phyloP scores from a whole-genome alignment of 2,329 filamentous ascomycete species.

The Penicillium sp. region DNA sequence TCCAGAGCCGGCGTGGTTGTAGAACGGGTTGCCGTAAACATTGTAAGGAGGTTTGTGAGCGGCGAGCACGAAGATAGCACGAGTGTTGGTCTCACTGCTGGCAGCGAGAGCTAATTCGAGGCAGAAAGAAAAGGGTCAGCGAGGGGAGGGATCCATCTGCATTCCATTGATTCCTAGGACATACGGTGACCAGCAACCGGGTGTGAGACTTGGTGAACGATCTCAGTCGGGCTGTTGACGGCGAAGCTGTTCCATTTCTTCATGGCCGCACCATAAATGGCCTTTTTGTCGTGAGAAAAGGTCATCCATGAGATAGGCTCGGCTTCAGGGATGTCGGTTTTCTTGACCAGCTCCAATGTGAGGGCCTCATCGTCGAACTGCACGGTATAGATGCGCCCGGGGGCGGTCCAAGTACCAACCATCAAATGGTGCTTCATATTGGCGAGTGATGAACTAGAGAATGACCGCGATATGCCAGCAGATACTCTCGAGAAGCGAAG shows the following conservation, averaged over 20 bases:
- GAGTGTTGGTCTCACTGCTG: conserved; percentile 71
- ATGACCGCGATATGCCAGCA: conserved; percentile 10
- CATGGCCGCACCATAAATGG: conserved; percentile 86
- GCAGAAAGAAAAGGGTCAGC: conserved; percentile 1
- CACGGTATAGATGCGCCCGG: conserved; percentile 85
- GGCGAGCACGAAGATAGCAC: conserved; percentile 84
- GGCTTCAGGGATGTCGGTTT: conserved; percentile 75
- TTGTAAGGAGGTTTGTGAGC: conserved; percentile 73
- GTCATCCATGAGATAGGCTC: conserved; percentile 95
- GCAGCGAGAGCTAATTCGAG: conserved; percentile 61
- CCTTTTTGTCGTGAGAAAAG: conserved; percentile 80
- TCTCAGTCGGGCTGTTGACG: conserved; percentile 72
- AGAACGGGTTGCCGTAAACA: conserved; percentile 89
- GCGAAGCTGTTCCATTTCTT: conserved; percentile 88
- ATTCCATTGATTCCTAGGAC: conserved; percentile 1
- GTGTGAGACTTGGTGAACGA: conserved; percentile 71
- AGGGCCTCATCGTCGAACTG: conserved; percentile 80
- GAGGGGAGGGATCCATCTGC: neutral
- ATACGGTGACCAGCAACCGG: conserved; percentile 73
- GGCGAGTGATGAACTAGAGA: conserved; percentile 15
- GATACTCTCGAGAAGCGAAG: conserved; percentile 1
- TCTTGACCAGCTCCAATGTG: conserved; percentile 72
- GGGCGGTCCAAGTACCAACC: conserved; percentile 88
- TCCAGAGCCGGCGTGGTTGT: conserved; percentile 77
- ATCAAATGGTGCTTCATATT: conserved; percentile 86